Evolutionary conservation across 2,329 filamentous ascomycete genomes (phyloP).

Genomic region (Laburnicola sp.): DNA sequence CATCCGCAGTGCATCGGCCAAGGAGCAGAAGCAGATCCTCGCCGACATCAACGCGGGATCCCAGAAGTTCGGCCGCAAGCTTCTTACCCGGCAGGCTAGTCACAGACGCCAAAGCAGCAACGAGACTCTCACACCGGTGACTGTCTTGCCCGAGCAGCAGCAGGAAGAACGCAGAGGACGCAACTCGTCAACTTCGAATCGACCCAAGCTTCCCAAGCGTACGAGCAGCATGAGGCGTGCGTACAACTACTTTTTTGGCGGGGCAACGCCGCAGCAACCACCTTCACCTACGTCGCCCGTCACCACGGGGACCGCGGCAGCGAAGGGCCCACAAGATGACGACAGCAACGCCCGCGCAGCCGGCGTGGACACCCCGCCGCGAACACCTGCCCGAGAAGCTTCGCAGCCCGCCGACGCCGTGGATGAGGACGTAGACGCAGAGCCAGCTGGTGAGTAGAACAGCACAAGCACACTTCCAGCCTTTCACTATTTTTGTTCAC

Average conservation of each 20-base stretch:
- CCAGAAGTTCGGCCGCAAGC: slow-evolving; percentile 42
- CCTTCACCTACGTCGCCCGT: slow-evolving; percentile 33
- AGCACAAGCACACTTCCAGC: background rate
- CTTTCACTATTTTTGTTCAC: slow-evolving; percentile 11
- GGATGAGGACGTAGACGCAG: slow-evolving; percentile 17
- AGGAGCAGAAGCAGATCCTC: slow-evolving; percentile 46
- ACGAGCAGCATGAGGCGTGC: slow-evolving; percentile 46
- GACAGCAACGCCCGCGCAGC: slow-evolving; percentile 25
- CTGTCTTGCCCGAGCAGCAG: slow-evolving; percentile 22
- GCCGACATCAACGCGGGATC: slow-evolving; percentile 45
- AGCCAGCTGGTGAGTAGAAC: slow-evolving; percentile 3
- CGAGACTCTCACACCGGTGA: slow-evolving; percentile 34
- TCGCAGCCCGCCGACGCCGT: slow-evolving; percentile 14
- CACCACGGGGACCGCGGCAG: slow-evolving; percentile 24
- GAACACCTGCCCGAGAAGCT: slow-evolving; percentile 30
- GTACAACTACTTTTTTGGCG: slow-evolving; percentile 48
- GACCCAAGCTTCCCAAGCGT: slow-evolving; percentile 42
- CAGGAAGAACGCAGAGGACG: slow-evolving; percentile 39
- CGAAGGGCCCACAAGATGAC: slow-evolving; percentile 21
- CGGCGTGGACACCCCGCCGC: slow-evolving; percentile 39
- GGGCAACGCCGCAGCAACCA: slow-evolving; percentile 24
- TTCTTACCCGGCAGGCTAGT: slow-evolving; percentile 26
- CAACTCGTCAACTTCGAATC: slow-evolving; percentile 33
- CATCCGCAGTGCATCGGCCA: slow-evolving; percentile 32
- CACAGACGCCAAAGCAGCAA: slow-evolving; percentile 29